phyloP scores from a whole-genome alignment of 1,284 basidiomycete genomes.

The Cryptococcus sp. region DNA sequence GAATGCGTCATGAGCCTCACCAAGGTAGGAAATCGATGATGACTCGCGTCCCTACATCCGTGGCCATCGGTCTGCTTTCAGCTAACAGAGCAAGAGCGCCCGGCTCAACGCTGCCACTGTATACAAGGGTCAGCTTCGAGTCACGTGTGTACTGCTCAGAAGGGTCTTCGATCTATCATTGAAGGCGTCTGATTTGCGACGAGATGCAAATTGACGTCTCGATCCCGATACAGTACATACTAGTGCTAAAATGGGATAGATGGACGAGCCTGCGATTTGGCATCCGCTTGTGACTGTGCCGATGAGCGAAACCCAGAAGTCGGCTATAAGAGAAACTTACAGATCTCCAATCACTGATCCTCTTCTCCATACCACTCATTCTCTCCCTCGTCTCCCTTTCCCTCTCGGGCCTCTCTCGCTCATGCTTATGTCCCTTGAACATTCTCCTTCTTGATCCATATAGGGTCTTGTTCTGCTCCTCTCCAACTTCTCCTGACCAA shows the following conservation, averaged over 20 bases:
- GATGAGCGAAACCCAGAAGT: neutral
- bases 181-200: too few relatives aligned
- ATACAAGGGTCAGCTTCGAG: too few relatives aligned
- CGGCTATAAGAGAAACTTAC: constrained; percentile 18
- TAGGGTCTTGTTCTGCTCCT: constrained; percentile 15
- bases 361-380: constrained; percentile 41
- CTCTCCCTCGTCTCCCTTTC: constrained; percentile 30
- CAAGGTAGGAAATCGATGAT: too few relatives aligned
- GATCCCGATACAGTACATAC: too few relatives aligned
- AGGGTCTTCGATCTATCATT: too few relatives aligned
- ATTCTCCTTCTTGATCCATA: constrained; percentile 29
- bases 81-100: too few relatives aligned
- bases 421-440: constrained; percentile 44
- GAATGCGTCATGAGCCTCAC: too few relatives aligned
- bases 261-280: neutral
- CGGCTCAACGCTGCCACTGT: too few relatives aligned
- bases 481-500: neutral
- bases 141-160: too few relatives aligned
- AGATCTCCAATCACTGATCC: constrained; percentile 42
- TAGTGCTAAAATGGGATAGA: neutral
- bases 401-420: constrained; percentile 27
- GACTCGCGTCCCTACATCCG: too few relatives aligned
- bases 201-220: too few relatives aligned
- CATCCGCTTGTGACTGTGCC: neutral
- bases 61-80: too few relatives aligned